phyloP scores from a whole-genome alignment of 257 asterid genomes.

The Lithospermum erythrorhizon region DNA sequence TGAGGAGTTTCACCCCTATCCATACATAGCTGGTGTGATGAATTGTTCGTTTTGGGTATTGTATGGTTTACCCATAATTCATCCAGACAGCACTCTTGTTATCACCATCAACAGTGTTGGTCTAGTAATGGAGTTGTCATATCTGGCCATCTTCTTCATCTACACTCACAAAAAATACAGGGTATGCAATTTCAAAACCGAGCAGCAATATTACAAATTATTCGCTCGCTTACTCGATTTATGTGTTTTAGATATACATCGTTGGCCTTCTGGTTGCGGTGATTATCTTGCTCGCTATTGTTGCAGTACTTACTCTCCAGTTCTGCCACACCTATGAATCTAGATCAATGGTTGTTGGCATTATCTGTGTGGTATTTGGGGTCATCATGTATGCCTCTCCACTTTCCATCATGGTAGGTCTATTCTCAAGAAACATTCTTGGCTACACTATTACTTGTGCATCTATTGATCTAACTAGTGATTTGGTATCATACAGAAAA shows the following conservation, averaged over 20 bases:
- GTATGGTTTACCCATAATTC: conserved; percentile 46
- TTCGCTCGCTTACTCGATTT: not conserved
- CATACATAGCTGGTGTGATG: conserved; percentile 26
- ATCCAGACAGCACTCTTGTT: conserved; percentile 41
- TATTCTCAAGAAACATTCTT: not conserved
- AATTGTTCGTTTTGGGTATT: not conserved
- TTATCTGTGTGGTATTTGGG: conserved; percentile 39
- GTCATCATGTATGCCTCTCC: conserved; percentile 56
- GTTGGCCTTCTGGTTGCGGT: conserved; percentile 13
- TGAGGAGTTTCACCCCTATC: conserved; percentile 64
- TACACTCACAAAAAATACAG: conserved; percentile 22
- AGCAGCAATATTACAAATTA: no score
- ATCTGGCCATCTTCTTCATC: conserved; percentile 22
- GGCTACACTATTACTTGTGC: not conserved
- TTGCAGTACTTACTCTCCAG: conserved; percentile 24
- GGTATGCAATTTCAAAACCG: conserved; percentile 11
- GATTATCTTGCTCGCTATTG: conserved; percentile 5
- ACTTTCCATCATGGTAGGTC: conserved; percentile 42
- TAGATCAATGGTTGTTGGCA: conserved; percentile 49
- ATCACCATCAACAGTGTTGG: conserved; percentile 45
- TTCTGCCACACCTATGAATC: conserved; percentile 18
- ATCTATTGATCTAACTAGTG: not conserved
- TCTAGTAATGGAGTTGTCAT: conserved; percentile 21
- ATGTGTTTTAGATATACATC: conserved; percentile 20
- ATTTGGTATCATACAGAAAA: not conserved